Percentiles rank a stretch among this genome's conserved stretches.
These are phyloP conservation scores for Pseudomassariella vexata DNA, from an alignment of 2,329 filamentous ascomycete species.

Conservation along the genomic window DNA sequence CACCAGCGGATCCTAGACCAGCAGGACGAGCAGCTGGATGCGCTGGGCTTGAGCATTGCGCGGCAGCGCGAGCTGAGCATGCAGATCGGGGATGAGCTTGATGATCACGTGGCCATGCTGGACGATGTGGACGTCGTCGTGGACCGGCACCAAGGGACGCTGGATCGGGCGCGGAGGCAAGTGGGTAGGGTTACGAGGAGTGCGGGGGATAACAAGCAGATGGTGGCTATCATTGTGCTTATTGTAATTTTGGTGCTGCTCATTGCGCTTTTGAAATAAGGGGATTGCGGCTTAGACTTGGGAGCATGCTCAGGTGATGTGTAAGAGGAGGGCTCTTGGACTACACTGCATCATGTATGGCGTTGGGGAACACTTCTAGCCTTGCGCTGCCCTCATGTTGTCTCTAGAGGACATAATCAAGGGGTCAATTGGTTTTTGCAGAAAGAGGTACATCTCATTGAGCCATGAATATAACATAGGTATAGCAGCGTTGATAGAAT, in stretches of 20 bases:
- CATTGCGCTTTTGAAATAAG: constrained; percentile 73
- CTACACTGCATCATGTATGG: not conserved
- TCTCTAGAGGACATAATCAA: no score
- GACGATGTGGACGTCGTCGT: constrained; percentile 83
- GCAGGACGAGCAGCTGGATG: constrained; percentile 91
- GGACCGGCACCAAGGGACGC: constrained; percentile 70
- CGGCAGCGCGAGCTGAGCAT: constrained; percentile 89
- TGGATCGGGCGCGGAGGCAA: constrained; percentile 68
- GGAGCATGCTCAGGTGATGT: not conserved
- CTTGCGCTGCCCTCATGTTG: no score
- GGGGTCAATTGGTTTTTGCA: no score
- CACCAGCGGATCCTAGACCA: constrained; percentile 77
- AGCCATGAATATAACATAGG: no score
- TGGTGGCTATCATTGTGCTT: constrained; percentile 73
- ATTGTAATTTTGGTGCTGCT: constrained; percentile 78
- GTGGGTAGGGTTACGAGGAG: constrained; percentile 67
- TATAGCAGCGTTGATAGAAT: no score
- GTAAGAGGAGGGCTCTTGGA: not conserved
- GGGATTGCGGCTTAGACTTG: not conserved
- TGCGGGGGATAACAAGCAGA: constrained; percentile 81
- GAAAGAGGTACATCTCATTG: no score
- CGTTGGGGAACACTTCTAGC: not conserved
- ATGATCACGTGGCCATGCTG: constrained; percentile 80
- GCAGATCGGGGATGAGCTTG: constrained; percentile 93
- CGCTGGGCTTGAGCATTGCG: constrained; percentile 76